Evolutionary conservation across 192 early-diverging fungal species (phyloP).

Genomic region (Gryganskiella cystojenkinii): DNA sequence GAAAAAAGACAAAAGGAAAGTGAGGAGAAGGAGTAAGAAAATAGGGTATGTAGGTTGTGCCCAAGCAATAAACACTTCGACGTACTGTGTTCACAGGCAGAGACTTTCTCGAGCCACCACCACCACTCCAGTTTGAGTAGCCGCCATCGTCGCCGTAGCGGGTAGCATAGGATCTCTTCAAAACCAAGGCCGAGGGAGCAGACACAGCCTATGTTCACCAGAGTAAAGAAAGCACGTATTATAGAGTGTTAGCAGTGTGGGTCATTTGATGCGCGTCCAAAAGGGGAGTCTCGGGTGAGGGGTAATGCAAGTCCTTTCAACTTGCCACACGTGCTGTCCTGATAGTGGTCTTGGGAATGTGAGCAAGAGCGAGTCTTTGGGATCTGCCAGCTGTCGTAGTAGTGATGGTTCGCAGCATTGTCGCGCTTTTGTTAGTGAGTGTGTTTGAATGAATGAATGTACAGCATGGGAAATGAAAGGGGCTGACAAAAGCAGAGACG

Average conservation of each 20-base stretch:
- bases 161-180: constrained; percentile 33
- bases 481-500: not conserved
- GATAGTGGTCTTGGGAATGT: not conserved
- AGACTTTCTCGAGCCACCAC: constrained; percentile 49
- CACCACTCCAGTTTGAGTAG: constrained; percentile 19
- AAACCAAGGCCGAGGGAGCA: constrained; percentile 31
- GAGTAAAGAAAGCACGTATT: no score
- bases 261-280: not conserved
- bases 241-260: no score
- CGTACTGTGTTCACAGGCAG: constrained; percentile 64
- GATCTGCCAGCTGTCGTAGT: not conserved
- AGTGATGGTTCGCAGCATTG: constrained; percentile 27
- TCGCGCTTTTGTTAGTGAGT: not conserved
- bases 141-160: constrained; percentile 45
- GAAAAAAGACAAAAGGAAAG: not conserved
- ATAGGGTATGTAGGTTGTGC: not conserved
- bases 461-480: no score
- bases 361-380: no score
- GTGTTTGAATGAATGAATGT: not conserved
- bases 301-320: not conserved
- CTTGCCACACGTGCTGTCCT: constrained; percentile 19
- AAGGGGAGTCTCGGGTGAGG: not conserved
- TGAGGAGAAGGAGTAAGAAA: not conserved
- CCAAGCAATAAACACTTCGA: not conserved
- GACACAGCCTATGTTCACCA: constrained; percentile 22